A percentile compares a stretch with the other conserved stretches of the same genome.
phyloP scores from a whole-genome alignment of 805 yeast genomes.

The Debaryomyces prosopidis region DNA sequence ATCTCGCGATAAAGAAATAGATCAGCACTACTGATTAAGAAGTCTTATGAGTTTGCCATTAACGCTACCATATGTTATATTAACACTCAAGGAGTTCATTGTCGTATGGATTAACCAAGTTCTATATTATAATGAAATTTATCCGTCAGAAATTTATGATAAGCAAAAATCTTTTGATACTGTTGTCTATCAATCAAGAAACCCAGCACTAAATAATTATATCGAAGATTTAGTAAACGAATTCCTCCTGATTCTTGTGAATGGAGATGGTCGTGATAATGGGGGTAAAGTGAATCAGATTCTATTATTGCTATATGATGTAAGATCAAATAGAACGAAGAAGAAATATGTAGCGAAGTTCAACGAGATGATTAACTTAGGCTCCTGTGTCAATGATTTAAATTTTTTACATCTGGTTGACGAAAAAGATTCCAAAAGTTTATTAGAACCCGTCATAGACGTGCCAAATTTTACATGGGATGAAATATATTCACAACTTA shows the following conservation, averaged over 20 bases:
- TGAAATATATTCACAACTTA: slow-evolving; percentile 31
- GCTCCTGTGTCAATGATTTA: slow-evolving; percentile 9
- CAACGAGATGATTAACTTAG: slow-evolving; percentile 28
- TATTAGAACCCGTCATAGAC: slow-evolving; percentile 15
- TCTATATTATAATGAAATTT: slow-evolving; percentile 52
- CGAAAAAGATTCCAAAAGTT: slow-evolving; percentile 10
- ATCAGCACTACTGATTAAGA: neutral
- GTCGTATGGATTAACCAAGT: slow-evolving; percentile 54
- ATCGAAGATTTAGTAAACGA: slow-evolving; percentile 23
- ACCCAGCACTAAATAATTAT: slow-evolving; percentile 49
- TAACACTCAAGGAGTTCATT: slow-evolving; percentile 48
- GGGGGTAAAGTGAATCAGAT: slow-evolving; percentile 32
- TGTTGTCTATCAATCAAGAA: slow-evolving; percentile 43
- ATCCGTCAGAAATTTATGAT: slow-evolving; percentile 52
- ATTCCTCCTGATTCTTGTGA: slow-evolving; percentile 7
- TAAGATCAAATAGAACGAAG: slow-evolving; percentile 22
- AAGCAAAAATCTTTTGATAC: slow-evolving; percentile 42
- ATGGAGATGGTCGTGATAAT: slow-evolving; percentile 3
- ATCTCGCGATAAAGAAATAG: no score
- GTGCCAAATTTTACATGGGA: slow-evolving; percentile 31
- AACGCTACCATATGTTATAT: slow-evolving; percentile 28
- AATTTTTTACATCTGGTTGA: slow-evolving; percentile 14
- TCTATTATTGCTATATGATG: slow-evolving; percentile 38
- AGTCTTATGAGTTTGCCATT: slow-evolving; percentile 8
- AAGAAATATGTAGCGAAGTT: slow-evolving; percentile 43